Percentiles rank a stretch among this genome's conserved stretches.
phyloP scores from a whole-genome alignment of 2,329 filamentous ascomycete genomes.

The Fusarium sp. region DNA sequence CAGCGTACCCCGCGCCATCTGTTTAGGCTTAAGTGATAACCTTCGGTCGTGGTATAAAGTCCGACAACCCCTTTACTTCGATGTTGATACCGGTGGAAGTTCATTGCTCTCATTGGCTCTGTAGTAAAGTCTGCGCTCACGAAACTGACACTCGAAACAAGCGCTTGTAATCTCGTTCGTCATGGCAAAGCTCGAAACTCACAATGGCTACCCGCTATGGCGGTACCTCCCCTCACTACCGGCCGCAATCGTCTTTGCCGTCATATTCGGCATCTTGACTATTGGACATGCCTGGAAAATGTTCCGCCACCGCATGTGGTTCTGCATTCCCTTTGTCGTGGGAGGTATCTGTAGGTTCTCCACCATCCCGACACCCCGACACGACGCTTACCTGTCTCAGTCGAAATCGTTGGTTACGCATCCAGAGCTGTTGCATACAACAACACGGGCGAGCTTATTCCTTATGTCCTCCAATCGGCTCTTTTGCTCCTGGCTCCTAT shows the following conservation, averaged over 20 bases:
- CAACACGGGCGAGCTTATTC: not conserved
- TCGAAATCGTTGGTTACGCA: not conserved
- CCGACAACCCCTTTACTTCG: not conserved
- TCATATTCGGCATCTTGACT: slow-evolving; percentile 58
- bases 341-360: slow-evolving; percentile 50
- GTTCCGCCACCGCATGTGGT: slow-evolving; percentile 59
- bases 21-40: not conserved
- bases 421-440: not conserved
- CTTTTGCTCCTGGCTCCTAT: slow-evolving; percentile 57
- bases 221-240: slow-evolving; percentile 56
- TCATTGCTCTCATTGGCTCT: not conserved
- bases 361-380: no score
- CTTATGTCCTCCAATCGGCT: slow-evolving; percentile 55
- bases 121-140: not conserved
- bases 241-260: slow-evolving; percentile 58
- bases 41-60: not conserved
- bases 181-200: slow-evolving; percentile 38
- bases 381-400: not conserved
- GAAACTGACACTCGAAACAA: not conserved
- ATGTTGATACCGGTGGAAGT: not conserved
- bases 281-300: slow-evolving; percentile 56
- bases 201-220: slow-evolving; percentile 42
- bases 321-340: slow-evolving; percentile 59
- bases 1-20: not conserved
- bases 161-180: not conserved